Conservation (phyloP, 2,329 filamentous ascomycete species). For the Curvularia verruculosa region DNA sequence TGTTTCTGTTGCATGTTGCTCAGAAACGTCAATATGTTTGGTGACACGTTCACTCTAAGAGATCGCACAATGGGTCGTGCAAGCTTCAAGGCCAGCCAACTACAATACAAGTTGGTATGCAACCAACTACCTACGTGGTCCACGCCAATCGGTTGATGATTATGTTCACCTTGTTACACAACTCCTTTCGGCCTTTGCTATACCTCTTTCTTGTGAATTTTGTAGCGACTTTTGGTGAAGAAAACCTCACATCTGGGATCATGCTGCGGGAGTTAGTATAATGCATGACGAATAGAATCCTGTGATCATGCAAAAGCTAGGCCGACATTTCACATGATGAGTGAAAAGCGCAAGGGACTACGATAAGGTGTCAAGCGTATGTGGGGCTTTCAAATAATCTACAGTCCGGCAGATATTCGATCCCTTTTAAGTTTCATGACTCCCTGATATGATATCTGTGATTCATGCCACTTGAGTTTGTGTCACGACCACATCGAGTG, state of each 20-base stretch:
- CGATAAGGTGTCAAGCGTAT: background rate
- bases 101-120: constrained; percentile 1
- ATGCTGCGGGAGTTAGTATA: background rate
- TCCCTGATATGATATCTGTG: background rate
- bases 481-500: background rate
- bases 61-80: constrained; percentile 8
- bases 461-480: constrained; percentile 1
- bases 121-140: constrained; percentile 7
- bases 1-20: constrained; percentile 3
- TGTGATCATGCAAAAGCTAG: background rate
- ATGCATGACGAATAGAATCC: background rate
- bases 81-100: constrained; percentile 6
- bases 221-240: background rate
- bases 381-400: constrained; percentile 1
- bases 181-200: constrained; percentile 7
- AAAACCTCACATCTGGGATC: background rate
- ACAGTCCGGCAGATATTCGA: background rate
- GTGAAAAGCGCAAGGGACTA: background rate
- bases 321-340: constrained; percentile 8
- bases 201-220: background rate
- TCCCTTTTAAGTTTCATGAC: constrained; percentile 1
- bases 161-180: constrained; percentile 7
- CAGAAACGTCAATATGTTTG: constrained; percentile 6
- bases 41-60: constrained; percentile 10
- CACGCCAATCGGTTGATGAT: constrained; percentile 19